Evolutionary conservation across 495 filamentous ascomycete genomes (phyloP), one percentile per base, ranked within the genome.

Genomic region (Penicillium goetzii): DNA sequence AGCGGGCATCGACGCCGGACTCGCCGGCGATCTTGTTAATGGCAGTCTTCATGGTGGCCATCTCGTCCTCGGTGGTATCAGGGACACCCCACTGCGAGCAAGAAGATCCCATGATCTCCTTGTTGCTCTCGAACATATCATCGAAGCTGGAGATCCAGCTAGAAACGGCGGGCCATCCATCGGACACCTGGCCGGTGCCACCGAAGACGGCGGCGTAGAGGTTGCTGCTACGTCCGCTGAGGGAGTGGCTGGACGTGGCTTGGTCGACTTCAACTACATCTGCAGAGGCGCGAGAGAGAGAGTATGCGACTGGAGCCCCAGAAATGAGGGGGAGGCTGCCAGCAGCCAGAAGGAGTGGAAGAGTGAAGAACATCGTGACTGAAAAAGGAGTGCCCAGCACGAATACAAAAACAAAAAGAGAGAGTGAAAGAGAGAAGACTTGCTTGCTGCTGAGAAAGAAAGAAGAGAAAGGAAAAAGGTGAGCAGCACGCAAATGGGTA

Each of bases 1-100:
- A 87, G 52, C 86, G 85, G 25, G 84, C 74, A 60, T 85, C 81
- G 23, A 87, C 68, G 17, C 80, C 74, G 15, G 62, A 53, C 30
- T 75, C 19, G 60, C 84, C 84, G 41, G 71, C 73, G 50, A 63
- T 64, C 36, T 74, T 71, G 52, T 6, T 25, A 59, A 85, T 85
- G 36, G 71, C 73, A 43, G 62, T 62, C 40, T 74, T 71, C 38
- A 86, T 74, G 33, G 72, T 36, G 15, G 56, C 58, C 30, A 78
- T 80, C 65, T 86, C 84, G 4, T 62, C 47, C 6, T 72, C 70
- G 45, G 76, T 73, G 69, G 81, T 78, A 68, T 84, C 65, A 21
- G 61, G 43, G 17, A 69, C 66, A 36, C 50, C 57, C 54, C 71
- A 81, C 63, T 82, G 75, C 15, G 66, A 55, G 68, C 84, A 87